Percentiles rank a stretch among this genome's conserved stretches.
Conservation (phyloP, 805 yeast genomes). For the Cyberlindnera mycetangii region DNA sequence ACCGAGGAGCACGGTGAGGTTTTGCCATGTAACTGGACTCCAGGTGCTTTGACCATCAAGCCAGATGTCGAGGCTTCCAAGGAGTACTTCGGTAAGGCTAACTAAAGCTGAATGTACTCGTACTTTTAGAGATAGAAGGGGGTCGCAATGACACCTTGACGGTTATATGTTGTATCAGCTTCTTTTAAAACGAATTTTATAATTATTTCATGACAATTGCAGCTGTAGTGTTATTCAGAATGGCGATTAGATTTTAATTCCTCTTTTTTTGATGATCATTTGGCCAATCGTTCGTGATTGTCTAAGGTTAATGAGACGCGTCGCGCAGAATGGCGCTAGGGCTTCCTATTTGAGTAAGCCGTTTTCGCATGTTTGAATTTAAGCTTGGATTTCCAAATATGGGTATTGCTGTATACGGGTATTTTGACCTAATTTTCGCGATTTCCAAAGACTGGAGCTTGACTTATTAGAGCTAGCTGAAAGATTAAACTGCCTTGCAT, state of each 20-base stretch:
- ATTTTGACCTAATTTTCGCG: no score
- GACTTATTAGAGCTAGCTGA: no score
- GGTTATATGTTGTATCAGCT: background rate
- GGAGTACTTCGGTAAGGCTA: constrained; percentile 70
- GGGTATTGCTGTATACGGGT: background rate
- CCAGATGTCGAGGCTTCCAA: constrained; percentile 76
- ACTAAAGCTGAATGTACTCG: constrained; percentile 26
- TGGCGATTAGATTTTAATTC: no score
- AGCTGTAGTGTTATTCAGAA: background rate
- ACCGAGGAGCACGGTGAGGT: constrained; percentile 99
- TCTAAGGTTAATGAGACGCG: no score
- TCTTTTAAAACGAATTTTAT: background rate
- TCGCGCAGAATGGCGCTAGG: no score
- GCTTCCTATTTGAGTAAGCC: no score
- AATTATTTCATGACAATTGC: background rate
- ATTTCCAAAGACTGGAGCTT: no score
- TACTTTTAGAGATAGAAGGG: background rate
- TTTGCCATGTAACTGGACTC: constrained; percentile 99
- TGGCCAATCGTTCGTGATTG: no score
- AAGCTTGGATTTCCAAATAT: no score
- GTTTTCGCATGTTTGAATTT: no score
- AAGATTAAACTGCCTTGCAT: no score
- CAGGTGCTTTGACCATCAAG: constrained; percentile 91
- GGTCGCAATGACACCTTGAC: constrained; percentile 2
- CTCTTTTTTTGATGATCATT: no score